Evolutionary conservation across 305 asterid genomes (phyloP).

Genomic region (Plantago coronopus): DNA sequence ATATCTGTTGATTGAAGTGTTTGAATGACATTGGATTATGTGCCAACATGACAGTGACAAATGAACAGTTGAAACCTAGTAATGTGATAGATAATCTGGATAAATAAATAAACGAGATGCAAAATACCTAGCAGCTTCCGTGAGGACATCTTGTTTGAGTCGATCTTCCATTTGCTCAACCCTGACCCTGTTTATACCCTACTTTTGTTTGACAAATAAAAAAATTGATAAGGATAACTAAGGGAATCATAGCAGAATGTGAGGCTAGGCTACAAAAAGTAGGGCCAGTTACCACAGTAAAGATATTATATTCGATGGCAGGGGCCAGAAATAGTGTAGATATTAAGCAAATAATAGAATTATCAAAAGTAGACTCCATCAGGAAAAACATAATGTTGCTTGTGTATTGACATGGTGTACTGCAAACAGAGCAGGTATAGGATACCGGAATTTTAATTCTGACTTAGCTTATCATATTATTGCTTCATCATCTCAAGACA

Average conservation of each 20-base stretch:
- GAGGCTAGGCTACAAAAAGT: constrained; percentile 19
- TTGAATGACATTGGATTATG: constrained; percentile 25
- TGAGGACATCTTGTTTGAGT: constrained; percentile 81
- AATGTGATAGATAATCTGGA: constrained; percentile 10
- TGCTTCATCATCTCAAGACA: constrained; percentile 17
- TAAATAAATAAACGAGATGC: constrained; percentile 13
- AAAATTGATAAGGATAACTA: constrained; percentile 15
- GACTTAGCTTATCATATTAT: constrained; percentile 5
- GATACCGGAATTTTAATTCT: constrained; percentile 17
- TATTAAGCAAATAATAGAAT: constrained; percentile 9
- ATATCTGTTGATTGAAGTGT: constrained; percentile 59
- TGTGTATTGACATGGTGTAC: constrained; percentile 15
- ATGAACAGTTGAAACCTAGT: constrained; percentile 10
- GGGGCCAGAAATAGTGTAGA: constrained; percentile 2
- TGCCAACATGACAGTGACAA: constrained; percentile 18
- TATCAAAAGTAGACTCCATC: no score
- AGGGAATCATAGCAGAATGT: constrained; percentile 19
- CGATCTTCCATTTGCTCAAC: constrained; percentile 99
- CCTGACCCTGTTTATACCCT: constrained; percentile 98
- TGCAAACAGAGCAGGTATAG: constrained; percentile 16
- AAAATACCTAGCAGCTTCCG: constrained; percentile 83
- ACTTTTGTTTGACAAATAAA: constrained; percentile 57
- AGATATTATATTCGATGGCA: constrained; percentile 10
- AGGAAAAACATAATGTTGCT: background rate
- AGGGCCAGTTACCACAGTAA: constrained; percentile 20